Evolutionary conservation across 192 early-diverging fungal genomes (phyloP).

Genomic region (Ambispora gerdemannii): DNA sequence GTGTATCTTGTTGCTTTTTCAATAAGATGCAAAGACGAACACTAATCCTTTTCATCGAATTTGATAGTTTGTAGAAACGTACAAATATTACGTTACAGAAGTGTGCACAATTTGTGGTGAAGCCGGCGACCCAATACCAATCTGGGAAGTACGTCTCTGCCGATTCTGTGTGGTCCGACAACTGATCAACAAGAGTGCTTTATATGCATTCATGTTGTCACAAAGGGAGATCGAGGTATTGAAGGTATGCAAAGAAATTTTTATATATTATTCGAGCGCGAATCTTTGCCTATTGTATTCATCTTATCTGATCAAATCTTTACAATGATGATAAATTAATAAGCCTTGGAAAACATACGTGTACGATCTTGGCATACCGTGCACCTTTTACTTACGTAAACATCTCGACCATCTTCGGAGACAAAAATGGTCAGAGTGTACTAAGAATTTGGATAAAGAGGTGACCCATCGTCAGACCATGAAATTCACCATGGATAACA

Average conservation of each 20-base stretch:
- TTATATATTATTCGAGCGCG: not conserved
- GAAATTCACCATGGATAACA: conserved; percentile 15
- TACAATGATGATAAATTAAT: too few relatives aligned
- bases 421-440: conserved; percentile 25
- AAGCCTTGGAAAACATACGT: conserved; percentile 30
- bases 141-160: conserved; percentile 30
- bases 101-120: conserved; percentile 27
- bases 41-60: not conserved
- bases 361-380: conserved; percentile 29
- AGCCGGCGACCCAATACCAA: conserved; percentile 27
- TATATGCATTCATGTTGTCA: conserved; percentile 14
- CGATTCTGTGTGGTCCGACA: conserved; percentile 27
- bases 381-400: conserved; percentile 26
- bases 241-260: not conserved
- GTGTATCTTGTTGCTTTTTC: not conserved
- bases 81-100: conserved; percentile 28
- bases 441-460: not conserved
- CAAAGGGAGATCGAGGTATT: conserved; percentile 25
- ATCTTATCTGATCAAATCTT: not conserved
- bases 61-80: conserved; percentile 29
- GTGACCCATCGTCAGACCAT: conserved; percentile 24
- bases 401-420: conserved; percentile 24
- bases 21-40: not conserved
- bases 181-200: conserved; percentile 27
- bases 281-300: not conserved